These are phyloP conservation scores for Berberis vulgaris DNA, from an alignment of 164 flowering plant species.

Conservation along the genomic window DNA sequence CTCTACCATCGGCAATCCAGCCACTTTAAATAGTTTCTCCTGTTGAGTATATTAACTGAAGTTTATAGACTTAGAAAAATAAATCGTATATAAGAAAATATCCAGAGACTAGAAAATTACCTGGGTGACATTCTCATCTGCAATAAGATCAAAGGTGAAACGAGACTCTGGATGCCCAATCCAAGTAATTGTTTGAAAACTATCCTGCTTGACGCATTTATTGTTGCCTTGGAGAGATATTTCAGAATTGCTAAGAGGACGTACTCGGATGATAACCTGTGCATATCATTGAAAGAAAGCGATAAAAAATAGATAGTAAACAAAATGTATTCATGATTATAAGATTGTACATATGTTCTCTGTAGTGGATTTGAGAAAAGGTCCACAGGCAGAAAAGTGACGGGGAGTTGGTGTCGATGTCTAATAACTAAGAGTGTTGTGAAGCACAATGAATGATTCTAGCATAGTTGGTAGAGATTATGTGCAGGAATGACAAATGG, in stretches of 20 bases:
- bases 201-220: constrained; percentile 81
- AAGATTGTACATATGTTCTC: background rate
- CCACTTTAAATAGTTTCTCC: constrained; percentile 91
- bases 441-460: too few relatives aligned
- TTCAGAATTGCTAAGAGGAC: constrained; percentile 77
- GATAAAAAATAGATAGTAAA: background rate
- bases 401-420: too few relatives aligned
- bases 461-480: too few relatives aligned
- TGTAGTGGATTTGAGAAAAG: too few relatives aligned
- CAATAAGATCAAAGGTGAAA: constrained; percentile 85
- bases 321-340: too few relatives aligned
- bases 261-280: constrained; percentile 90
- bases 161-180: constrained; percentile 90
- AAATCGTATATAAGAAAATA: background rate
- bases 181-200: constrained; percentile 78
- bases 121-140: constrained; percentile 94
- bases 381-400: too few relatives aligned
- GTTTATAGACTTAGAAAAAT: background rate
- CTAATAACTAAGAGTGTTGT: too few relatives aligned
- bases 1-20: constrained; percentile 97
- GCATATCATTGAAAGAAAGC: background rate
- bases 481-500: too few relatives aligned
- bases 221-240: constrained; percentile 70
- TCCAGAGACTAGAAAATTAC: constrained; percentile 21
- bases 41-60: constrained; percentile 18